Percentiles rank a stretch among this genome's conserved stretches.
Evolutionary conservation across 108 stramenopile genomes (phyloP).

Genomic region (Stephanodiscus minutulus): DNA sequence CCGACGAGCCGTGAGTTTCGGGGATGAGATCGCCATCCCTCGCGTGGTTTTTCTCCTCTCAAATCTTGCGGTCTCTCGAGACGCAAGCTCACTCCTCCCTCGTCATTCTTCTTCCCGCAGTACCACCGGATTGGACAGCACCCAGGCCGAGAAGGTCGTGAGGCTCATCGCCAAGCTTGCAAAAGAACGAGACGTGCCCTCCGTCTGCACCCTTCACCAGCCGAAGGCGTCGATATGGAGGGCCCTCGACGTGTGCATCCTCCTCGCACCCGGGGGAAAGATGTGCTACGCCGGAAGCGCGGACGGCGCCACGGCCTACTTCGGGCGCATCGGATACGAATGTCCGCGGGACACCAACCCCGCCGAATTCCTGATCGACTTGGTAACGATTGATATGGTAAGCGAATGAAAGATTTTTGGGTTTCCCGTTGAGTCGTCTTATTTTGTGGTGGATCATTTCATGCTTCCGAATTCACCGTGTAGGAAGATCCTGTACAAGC

Average conservation of each 20-base stretch:
- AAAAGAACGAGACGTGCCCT: constrained; percentile 63
- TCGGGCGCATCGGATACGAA: constrained; percentile 60
- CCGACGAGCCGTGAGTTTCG: constrained; percentile 65
- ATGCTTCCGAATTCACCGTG: background rate
- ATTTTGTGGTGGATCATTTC: background rate
- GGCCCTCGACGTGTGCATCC: constrained; percentile 61
- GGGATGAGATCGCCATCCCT: background rate
- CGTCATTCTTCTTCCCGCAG: background rate
- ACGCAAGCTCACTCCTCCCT: background rate
- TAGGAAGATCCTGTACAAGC: constrained; percentile 59
- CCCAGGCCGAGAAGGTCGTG: constrained; percentile 74
- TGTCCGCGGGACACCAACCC: constrained; percentile 80
- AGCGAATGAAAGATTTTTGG: background rate
- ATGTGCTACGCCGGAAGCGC: constrained; percentile 69
- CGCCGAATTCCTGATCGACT: constrained; percentile 85
- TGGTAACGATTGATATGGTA: constrained; percentile 69
- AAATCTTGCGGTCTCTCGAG: too few species aligned
- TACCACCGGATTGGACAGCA: constrained; percentile 78
- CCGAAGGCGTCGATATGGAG: constrained; percentile 75
- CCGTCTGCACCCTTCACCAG: constrained; percentile 75
- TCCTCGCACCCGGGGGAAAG: constrained; percentile 73
- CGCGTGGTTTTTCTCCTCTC: background rate
- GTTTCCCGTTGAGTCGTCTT: background rate
- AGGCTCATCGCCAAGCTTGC: constrained; percentile 53
- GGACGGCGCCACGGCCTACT: constrained; percentile 60